Evolutionary conservation across 139 green algal genomes (phyloP).

Genomic region (Picochlorum sp.): DNA sequence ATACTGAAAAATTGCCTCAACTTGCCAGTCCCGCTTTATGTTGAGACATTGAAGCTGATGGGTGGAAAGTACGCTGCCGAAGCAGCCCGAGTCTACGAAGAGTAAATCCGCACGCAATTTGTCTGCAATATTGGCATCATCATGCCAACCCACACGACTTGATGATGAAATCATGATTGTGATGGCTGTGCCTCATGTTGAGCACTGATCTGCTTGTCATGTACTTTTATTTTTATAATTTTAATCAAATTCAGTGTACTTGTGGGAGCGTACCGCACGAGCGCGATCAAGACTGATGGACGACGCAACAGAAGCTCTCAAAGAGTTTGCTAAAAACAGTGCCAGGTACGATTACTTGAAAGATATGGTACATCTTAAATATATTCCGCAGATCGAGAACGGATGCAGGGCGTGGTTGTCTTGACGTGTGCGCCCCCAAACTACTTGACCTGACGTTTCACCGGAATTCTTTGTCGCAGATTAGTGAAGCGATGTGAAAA

Average conservation of each 20-base stretch:
- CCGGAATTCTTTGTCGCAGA: constrained; percentile 4
- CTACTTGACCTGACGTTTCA: background rate
- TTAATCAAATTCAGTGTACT: too few species aligned
- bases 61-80: constrained; percentile 21
- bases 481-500: constrained; percentile 38
- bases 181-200: too few species aligned
- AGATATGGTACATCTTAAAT: background rate
- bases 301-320: background rate
- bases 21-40: constrained; percentile 61
- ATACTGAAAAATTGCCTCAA: constrained; percentile 55
- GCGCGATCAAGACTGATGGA: constrained; percentile 8
- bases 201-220: too few species aligned
- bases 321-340: constrained; percentile 32
- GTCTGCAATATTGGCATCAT: too few species aligned
- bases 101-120: too few species aligned
- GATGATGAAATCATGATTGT: too few species aligned
- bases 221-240: too few species aligned
- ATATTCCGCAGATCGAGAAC: background rate
- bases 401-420: background rate
- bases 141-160: too few species aligned
- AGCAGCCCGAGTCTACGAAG: background rate
- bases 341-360: constrained; percentile 10
- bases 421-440: background rate
- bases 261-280: too few species aligned
- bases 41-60: constrained; percentile 49